phyloP scores from a whole-genome alignment of 208 protist genomes.

The Histomonas meleagridis region DNA sequence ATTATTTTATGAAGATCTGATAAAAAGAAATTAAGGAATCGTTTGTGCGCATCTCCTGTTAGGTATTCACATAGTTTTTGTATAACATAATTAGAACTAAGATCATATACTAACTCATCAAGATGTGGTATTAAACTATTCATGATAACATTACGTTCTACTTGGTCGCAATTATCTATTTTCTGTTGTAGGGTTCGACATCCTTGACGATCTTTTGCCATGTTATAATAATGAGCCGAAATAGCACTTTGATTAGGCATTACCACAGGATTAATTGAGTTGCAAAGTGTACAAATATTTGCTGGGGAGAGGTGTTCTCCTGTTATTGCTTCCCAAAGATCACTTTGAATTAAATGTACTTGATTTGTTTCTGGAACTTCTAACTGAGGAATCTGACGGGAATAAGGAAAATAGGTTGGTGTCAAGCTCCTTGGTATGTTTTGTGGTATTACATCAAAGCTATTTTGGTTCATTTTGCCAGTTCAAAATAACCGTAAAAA shows the following conservation, averaged over 20 bases:
- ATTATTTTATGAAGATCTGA: not conserved
- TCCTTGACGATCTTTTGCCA: not conserved
- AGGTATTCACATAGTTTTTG: not conserved
- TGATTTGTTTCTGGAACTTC: no score
- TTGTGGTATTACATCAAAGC: no score
- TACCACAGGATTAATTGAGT: no score
- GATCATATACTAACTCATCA: not conserved
- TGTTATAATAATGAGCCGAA: not conserved
- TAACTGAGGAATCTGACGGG: no score
- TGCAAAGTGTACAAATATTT: not conserved
- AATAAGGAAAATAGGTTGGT: no score
- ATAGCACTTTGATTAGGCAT: not conserved
- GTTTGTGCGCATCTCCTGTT: not conserved
- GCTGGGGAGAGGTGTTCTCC: not conserved
- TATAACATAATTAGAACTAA: not conserved
- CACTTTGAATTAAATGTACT: not conserved
- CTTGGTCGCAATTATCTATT: not conserved
- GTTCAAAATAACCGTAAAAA: no score
- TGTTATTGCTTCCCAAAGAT: constrained; percentile 27
- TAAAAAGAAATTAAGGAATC: not conserved
- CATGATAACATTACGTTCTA: not conserved
- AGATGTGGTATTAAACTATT: not conserved
- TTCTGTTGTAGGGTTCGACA: not conserved
- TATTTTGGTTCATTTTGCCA: no score
- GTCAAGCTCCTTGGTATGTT: no score